Conservation (phyloP, 2,329 filamentous ascomycete species). For the Fusarium nanum region DNA sequence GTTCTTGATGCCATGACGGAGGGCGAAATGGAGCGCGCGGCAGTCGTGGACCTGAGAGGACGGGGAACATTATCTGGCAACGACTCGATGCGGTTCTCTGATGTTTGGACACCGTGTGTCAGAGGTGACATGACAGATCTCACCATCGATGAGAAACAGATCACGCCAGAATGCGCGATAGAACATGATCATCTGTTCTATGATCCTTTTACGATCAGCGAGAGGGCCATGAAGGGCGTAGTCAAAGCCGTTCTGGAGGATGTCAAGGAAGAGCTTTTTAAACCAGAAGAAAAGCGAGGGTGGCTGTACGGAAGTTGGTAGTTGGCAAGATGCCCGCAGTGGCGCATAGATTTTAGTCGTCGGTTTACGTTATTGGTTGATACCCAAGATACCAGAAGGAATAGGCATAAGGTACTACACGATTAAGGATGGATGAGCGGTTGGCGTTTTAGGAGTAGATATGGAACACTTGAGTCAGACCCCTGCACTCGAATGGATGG, state of each 20-base stretch:
- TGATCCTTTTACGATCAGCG: conserved; percentile 60
- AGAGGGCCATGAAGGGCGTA: conserved; percentile 47
- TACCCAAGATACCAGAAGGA: conserved; percentile 16
- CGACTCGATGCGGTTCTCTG: conserved; percentile 53
- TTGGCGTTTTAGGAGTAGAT: conserved; percentile 25
- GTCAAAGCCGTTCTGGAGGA: conserved; percentile 32
- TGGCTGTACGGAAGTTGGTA: conserved; percentile 39
- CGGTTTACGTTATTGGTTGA: conserved; percentile 7
- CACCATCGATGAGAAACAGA: conserved; percentile 21
- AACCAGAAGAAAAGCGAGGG: conserved; percentile 14
- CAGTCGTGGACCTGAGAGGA: conserved; percentile 57
- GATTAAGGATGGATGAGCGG: conserved; percentile 5
- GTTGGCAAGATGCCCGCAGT: background rate
- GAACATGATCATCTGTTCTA: conserved; percentile 64
- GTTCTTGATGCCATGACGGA: conserved; percentile 61
- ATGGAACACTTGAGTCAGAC: too few species aligned
- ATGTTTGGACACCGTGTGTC: conserved; percentile 59
- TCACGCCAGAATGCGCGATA: conserved; percentile 51
- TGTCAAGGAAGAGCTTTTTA: conserved; percentile 44
- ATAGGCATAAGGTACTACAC: background rate
- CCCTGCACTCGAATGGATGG: background rate
- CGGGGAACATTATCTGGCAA: conserved; percentile 53
- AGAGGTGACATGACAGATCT: conserved; percentile 34
- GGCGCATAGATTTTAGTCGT: background rate
- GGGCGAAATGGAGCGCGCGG: conserved; percentile 57